A percentile compares a stretch with the other conserved stretches of the same genome.
Conservation (phyloP, 129 eudicot species). For the Pulicaria dysenterica region DNA sequence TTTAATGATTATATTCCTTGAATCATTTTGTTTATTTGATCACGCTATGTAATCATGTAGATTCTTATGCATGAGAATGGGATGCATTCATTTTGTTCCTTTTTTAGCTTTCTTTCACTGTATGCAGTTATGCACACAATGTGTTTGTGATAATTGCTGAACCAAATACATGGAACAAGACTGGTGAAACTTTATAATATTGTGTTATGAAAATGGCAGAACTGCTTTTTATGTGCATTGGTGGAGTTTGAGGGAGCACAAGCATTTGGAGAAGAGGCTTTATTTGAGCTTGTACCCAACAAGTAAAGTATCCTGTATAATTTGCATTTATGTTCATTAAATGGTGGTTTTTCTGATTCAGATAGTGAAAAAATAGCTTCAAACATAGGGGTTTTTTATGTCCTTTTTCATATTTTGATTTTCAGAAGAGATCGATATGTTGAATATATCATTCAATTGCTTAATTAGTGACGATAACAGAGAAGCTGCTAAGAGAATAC, state of each 20-base stretch:
- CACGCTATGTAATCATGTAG: slow-evolving; percentile 28
- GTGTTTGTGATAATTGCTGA: slow-evolving; percentile 19
- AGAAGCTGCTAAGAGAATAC: slow-evolving; percentile 32
- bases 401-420: not conserved
- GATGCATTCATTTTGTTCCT: slow-evolving; percentile 15
- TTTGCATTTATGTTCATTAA: slow-evolving; percentile 10
- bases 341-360: slow-evolving; percentile 3
- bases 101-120: slow-evolving; percentile 11
- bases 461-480: slow-evolving; percentile 27
- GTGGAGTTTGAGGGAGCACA: slow-evolving; percentile 17
- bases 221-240: slow-evolving; percentile 26
- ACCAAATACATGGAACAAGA: slow-evolving; percentile 22
- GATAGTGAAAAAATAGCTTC: slow-evolving; percentile 14
- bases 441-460: slow-evolving; percentile 45
- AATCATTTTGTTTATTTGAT: slow-evolving; percentile 26
- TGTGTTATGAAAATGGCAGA: slow-evolving; percentile 24
- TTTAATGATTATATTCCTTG: slow-evolving; percentile 6
- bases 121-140: not conserved
- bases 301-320: slow-evolving; percentile 6
- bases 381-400: slow-evolving; percentile 5
- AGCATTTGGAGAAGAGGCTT: slow-evolving; percentile 26
- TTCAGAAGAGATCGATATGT: slow-evolving; percentile 4
- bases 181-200: slow-evolving; percentile 16
- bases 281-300: slow-evolving; percentile 14
- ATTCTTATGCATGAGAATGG: slow-evolving; percentile 20